Evolutionary conservation across 805 yeast species (phyloP), one percentile per base, ranked within the genome.

Genomic region (Saturnispora gosingensis): DNA sequence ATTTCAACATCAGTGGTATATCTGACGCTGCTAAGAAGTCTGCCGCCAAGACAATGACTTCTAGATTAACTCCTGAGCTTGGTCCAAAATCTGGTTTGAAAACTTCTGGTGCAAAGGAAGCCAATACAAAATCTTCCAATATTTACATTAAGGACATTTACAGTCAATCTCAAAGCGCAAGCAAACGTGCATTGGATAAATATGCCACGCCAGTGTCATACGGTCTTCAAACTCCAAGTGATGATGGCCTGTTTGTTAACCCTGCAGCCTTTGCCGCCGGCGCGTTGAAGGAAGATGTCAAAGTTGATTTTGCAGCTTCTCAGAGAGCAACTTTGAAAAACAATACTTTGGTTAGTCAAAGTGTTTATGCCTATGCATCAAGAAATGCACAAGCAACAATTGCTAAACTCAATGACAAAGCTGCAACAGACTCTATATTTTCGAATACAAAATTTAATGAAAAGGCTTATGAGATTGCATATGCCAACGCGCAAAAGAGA

Each of bases 391-490:
- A 68, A 49, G 56, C 64, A 53, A 58, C 62, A 55, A 54, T 68
- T 18, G 54, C 55, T 18, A 47, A 51, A 18, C 55, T 69, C 15
- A 65, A 66, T 53, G 54, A 53, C 42, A 60, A 63, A 30, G 59
- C 59, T 11, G 51, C 62, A 7, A 51, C 59, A 27, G 56, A 60
- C 44, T 58, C 54, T 44, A 15, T 68, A 43, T 66, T 60, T 54
- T 50, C 62, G 28, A 59, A 65, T 52, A 58, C 59, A 52, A 70
- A 66, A 51, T 53, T 61, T 60, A 88, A 88, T 69, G 80, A 80
- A 56, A 77, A 77, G 56, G 97, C 97, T 2, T 74, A 84, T 50
- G 81, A 82, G 30, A 70, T 85, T 55, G 97, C 97, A 2, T 85
- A 85, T 63, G 76, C 77, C 55, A 80, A 81, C 60, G 72, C 77